Percentiles rank a stretch among this genome's conserved stretches.
Conservation (phyloP, 306 rosid species). For the Castanea mollissima region DNA sequence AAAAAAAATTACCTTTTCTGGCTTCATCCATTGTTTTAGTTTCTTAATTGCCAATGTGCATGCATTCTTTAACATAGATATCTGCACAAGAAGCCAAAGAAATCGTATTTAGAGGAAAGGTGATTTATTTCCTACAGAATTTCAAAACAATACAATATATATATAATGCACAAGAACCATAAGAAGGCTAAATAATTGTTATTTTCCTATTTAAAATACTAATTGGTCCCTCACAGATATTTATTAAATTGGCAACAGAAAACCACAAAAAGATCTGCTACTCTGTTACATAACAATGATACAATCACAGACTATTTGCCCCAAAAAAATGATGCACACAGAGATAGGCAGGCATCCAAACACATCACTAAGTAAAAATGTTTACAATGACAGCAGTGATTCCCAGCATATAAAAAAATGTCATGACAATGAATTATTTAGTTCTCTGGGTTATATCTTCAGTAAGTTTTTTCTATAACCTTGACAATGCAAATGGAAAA, state of each 20-base stretch:
- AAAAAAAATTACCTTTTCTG: conserved; percentile 66
- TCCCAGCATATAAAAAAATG: neutral
- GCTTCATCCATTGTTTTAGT: conserved; percentile 68
- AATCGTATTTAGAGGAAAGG: conserved; percentile 4
- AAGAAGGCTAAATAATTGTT: neutral
- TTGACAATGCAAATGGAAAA: too few species aligned
- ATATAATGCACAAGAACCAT: neutral
- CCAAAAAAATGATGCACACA: too few species aligned
- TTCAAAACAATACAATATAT: neutral
- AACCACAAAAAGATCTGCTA: neutral
- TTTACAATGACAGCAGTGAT: neutral
- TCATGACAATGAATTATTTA: neutral
- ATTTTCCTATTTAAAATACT: neutral
- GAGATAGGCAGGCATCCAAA: neutral
- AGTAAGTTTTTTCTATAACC: too few species aligned
- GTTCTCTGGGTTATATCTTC: neutral
- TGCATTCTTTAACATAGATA: conserved; percentile 64
- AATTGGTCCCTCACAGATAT: neutral
- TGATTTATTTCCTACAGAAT: neutral
- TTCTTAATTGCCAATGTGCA: conserved; percentile 55
- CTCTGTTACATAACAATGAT: neutral
- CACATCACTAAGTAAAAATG: neutral
- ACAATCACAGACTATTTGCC: neutral
- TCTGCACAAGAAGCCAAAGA: conserved; percentile 44
- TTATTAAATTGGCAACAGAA: neutral